Base-by-base conservation (phyloP, 805 yeast species). In the Candida tallmaniae region DNA sequence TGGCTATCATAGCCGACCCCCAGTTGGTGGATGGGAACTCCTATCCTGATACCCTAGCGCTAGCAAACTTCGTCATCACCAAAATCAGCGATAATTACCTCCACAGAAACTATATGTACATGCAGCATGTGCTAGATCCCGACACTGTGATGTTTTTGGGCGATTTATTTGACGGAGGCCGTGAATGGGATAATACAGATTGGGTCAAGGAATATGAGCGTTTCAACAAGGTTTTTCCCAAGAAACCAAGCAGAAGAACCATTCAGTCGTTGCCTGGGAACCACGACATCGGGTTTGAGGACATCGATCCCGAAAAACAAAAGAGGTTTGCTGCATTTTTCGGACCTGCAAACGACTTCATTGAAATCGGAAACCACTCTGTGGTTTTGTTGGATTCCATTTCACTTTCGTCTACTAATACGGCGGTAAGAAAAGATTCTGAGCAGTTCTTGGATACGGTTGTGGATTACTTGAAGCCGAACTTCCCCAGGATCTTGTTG, bases 261-360 rank as follows among this genome's bases (percentile, higher is more conserved):
- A 51, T 54, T 33, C 46, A 60, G 22, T 57, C 68, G 2, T 51
- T 74, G 6, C 96, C 96, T 0, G 99, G 98, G 2, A 93, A 93
- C 53, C 99, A 93, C 55, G 99, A 93, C 54, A 86, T 94, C 44
- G 99, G 99, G 0, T 90, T 83, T 60, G 96, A 93, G 19, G 75
- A 79, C 39, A 76, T 93, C 11, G 66, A 76, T 12, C 67, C 70
- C 17, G 57, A 66, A 1, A 76, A 80, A 16, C 58, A 74, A 29
- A 58, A 74, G 23, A 62, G 97, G 45, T 93, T 89, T 58, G 60
- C 72, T 25, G 62, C 79, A 1, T 71, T 66, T 51, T 90, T 87
- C 56, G 98, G 97, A 2, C 76, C 76, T 26, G 63, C 93, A 1
- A 74, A 75, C 47, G 69, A 74, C 11, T 62, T 59, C 11, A 49